phyloP scores from a whole-genome alignment of 345 rosid species.

The Populus alba region DNA sequence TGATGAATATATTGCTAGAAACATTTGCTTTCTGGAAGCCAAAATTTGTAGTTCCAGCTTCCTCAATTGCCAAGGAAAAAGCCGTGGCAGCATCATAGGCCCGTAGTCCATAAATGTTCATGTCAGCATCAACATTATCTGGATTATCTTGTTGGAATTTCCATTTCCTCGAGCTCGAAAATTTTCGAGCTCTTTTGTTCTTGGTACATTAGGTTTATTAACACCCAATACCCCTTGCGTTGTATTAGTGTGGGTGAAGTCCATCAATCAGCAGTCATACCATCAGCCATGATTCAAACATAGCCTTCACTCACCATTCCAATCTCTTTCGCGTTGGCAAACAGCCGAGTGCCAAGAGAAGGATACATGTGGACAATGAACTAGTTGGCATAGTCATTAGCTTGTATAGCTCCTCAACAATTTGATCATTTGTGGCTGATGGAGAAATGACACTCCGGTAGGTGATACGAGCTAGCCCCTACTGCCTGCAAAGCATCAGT shows the following conservation, averaged over 20 bases:
- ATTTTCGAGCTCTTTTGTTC: conserved; percentile 6
- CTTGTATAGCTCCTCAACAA: conserved; percentile 27
- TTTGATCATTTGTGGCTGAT: conserved; percentile 36
- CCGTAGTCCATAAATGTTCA: conserved; percentile 22
- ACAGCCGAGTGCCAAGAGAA: too few relatives aligned
- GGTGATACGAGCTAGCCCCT: conserved; percentile 4
- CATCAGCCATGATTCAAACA: conserved; percentile 46
- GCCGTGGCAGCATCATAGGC: conserved; percentile 40
- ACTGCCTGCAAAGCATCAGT: conserved; percentile 35
- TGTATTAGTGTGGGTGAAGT: conserved; percentile 12
- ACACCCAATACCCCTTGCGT: conserved; percentile 47
- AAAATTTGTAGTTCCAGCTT: not conserved
- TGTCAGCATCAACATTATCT: not conserved
- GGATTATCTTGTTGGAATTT: conserved; percentile 22
- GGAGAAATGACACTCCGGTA: conserved; percentile 33
- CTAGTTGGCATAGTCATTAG: conserved; percentile 53
- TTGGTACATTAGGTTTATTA: conserved; percentile 20
- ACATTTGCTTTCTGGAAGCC: not conserved
- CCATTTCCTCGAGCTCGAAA: conserved; percentile 26
- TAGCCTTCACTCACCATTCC: too few relatives aligned
- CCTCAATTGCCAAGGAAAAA: conserved; percentile 32
- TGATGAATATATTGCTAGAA: not conserved
- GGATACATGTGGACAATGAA: not conserved
- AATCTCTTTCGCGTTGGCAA: too few relatives aligned
- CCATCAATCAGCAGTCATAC: conserved; percentile 13